Evolutionary conservation across 2,329 filamentous ascomycete species (phyloP).

Genomic region (Hypoxylon sp.): DNA sequence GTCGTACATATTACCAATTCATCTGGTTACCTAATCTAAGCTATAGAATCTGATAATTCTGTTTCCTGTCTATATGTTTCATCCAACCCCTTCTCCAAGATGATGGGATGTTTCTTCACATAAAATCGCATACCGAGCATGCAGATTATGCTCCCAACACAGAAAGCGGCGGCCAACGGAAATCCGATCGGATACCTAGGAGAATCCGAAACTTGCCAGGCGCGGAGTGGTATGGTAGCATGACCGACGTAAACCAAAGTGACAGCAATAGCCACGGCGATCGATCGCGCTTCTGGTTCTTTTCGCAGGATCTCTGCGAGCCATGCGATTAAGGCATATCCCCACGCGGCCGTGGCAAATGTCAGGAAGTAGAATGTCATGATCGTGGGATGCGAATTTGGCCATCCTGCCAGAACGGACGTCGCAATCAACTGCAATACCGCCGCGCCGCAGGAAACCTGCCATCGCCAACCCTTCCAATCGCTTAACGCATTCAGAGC

Average conservation of each 20-base stretch:
- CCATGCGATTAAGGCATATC: constrained; percentile 13
- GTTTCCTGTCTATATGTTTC: no score
- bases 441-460: constrained; percentile 47
- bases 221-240: constrained; percentile 50
- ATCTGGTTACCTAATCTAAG: no score
- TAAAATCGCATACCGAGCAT: constrained; percentile 48
- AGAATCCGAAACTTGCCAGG: constrained; percentile 48
- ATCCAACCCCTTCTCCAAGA: constrained; percentile 27
- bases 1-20: no score
- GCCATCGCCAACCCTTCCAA: constrained; percentile 52
- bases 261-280: constrained; percentile 49
- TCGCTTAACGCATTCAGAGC: constrained; percentile 49
- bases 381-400: constrained; percentile 15
- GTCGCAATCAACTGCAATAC: constrained; percentile 45
- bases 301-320: constrained; percentile 14
- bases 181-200: constrained; percentile 51
- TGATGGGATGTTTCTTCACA: constrained; percentile 37
- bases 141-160: constrained; percentile 44
- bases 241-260: constrained; percentile 52
- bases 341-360: constrained; percentile 17
- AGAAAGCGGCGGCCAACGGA: constrained; percentile 47
- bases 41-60: no score
- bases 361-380: constrained; percentile 20
- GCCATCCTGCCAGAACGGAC: constrained; percentile 11
- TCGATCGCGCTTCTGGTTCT: constrained; percentile 46